Evolutionary conservation across 768 basidiomycete species (phyloP).

Genomic region (Gymnopilus dilepis): DNA sequence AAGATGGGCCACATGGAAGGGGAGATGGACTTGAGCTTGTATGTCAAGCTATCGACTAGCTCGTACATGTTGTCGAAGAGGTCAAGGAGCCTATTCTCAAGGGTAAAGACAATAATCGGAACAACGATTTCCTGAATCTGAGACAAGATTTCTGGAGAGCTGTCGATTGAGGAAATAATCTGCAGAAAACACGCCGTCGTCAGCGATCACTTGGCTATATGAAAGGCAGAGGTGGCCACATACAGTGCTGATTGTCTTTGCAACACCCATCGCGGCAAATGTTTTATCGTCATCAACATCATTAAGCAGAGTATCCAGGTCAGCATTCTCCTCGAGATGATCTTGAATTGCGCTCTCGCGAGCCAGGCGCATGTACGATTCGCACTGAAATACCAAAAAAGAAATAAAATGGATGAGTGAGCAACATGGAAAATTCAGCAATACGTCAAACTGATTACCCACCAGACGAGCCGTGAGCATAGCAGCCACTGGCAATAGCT

Average conservation of each 20-base stretch:
- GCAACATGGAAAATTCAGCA: not conserved
- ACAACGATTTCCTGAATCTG: conserved; percentile 85
- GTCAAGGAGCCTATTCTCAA: conserved; percentile 80
- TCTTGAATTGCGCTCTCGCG: conserved; percentile 66
- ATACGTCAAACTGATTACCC: conserved; percentile 31
- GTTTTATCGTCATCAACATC: conserved; percentile 84
- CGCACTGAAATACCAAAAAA: conserved; percentile 53
- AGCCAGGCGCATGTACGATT: conserved; percentile 81
- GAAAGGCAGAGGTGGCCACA: conserved; percentile 30
- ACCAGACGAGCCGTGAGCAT: conserved; percentile 81
- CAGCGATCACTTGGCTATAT: not conserved
- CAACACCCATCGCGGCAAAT: conserved; percentile 85
- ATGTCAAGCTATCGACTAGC: conserved; percentile 83
- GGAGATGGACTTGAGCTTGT: conserved; percentile 76
- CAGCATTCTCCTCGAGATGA: conserved; percentile 55
- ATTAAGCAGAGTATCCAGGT: conserved; percentile 58
- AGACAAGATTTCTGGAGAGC: conserved; percentile 71
- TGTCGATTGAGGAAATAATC: conserved; percentile 79
- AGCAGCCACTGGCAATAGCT: conserved; percentile 84
- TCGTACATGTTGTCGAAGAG: conserved; percentile 89
- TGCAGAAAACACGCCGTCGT: conserved; percentile 31
- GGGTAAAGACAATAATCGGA: conserved; percentile 76
- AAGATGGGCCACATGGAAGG: conserved; percentile 89
- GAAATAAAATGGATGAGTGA: not conserved
- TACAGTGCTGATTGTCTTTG: conserved; percentile 84